These are phyloP conservation scores for Hortiboletus campestris DNA, from an alignment of 768 basidiomycete genomes.

Conservation along the genomic window DNA sequence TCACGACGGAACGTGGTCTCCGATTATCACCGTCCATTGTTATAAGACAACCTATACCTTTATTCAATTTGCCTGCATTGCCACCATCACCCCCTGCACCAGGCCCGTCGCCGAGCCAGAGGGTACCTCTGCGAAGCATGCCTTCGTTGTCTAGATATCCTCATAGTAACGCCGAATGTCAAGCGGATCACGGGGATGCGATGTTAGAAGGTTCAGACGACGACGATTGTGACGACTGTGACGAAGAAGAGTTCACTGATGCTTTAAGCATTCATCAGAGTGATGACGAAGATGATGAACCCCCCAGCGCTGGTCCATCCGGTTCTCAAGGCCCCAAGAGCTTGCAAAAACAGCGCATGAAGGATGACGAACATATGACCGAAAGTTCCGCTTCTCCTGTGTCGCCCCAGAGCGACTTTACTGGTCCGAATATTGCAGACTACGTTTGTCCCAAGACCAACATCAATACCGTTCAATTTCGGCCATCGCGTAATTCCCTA, in stretches of 20 bases:
- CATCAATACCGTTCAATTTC: slow-evolving; percentile 1
- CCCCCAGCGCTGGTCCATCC: slow-evolving; percentile 22
- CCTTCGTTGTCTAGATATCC: slow-evolving; percentile 51
- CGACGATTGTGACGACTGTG: slow-evolving; percentile 35
- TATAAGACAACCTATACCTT: slow-evolving; percentile 44
- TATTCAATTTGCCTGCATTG: slow-evolving; percentile 50
- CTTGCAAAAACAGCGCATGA: slow-evolving; percentile 11
- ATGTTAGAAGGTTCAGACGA: slow-evolving; percentile 32
- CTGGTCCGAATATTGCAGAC: background rate
- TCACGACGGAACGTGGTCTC: slow-evolving; percentile 35
- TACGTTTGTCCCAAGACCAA: slow-evolving; percentile 7
- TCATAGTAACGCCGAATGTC: slow-evolving; percentile 19
- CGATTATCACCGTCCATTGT: slow-evolving; percentile 47
- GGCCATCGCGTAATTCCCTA: slow-evolving; percentile 8
- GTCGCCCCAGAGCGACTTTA: background rate
- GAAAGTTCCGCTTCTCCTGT: slow-evolving; percentile 4
- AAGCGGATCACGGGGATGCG: slow-evolving; percentile 22
- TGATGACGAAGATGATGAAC: slow-evolving; percentile 36
- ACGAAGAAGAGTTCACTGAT: slow-evolving; percentile 34
- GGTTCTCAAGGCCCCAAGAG: background rate
- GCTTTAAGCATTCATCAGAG: slow-evolving; percentile 37
- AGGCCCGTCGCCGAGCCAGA: slow-evolving; percentile 13
- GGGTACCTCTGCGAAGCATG: slow-evolving; percentile 46
- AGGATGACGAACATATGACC: background rate
- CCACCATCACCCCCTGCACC: slow-evolving; percentile 29